phyloP scores from a whole-genome alignment of 495 filamentous ascomycete species.

The Penicillium bialowiezense region DNA sequence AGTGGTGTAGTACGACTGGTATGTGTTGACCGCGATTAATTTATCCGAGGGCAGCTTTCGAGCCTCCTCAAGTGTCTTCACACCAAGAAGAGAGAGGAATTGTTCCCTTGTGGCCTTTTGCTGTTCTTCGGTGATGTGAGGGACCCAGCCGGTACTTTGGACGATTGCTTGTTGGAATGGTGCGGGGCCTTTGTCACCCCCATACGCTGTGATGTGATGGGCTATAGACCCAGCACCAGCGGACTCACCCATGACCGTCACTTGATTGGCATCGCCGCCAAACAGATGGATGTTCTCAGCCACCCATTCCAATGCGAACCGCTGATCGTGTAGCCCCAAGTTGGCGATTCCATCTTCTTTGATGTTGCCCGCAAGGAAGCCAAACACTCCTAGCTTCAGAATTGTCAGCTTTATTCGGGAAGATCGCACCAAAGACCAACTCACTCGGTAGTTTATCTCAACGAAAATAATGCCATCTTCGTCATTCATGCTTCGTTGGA shows the following conservation, averaged over 20 bases:
- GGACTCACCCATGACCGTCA: slow-evolving; percentile 39
- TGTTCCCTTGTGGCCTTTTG: background rate
- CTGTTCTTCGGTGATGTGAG: background rate
- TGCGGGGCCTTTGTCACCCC: slow-evolving; percentile 21
- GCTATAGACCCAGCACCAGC: slow-evolving; percentile 47
- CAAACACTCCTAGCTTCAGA: slow-evolving; percentile 14
- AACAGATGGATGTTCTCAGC: slow-evolving; percentile 37
- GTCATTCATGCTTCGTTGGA: slow-evolving; percentile 37
- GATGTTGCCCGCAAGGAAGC: slow-evolving; percentile 8
- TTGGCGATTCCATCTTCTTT: slow-evolving; percentile 21
- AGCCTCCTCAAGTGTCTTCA: background rate
- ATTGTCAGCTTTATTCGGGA: slow-evolving; percentile 35
- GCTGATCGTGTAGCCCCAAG: slow-evolving; percentile 58
- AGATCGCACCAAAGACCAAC: slow-evolving; percentile 57
- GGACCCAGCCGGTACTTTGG: background rate
- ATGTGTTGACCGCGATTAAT: background rate
- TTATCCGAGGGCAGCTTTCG: background rate
- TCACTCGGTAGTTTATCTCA: slow-evolving; percentile 58
- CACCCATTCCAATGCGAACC: slow-evolving; percentile 60
- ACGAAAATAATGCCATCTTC: slow-evolving; percentile 58
- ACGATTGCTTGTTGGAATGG: background rate
- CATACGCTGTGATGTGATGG: slow-evolving; percentile 52
- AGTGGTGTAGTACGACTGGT: background rate
- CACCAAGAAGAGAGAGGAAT: background rate
- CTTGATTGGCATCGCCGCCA: slow-evolving; percentile 39